phyloP scores from a whole-genome alignment of 2,329 filamentous ascomycete genomes.

The Pestalotiopsis sp. region DNA sequence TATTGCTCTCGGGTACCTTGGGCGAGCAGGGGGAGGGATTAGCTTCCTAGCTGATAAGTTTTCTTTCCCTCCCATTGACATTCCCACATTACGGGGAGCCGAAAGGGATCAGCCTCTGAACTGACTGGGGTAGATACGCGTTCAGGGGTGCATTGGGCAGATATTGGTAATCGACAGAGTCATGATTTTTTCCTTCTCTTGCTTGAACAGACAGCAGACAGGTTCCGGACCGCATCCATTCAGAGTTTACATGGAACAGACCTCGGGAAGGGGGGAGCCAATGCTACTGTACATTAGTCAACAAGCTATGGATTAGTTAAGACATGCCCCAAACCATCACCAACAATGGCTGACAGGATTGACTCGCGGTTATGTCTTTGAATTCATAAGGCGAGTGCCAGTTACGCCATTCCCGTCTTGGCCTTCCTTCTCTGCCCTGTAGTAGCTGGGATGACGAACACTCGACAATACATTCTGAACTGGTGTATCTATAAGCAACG shows the following conservation, averaged over 20 bases:
- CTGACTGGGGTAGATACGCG: background rate
- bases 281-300: background rate
- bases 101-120: background rate
- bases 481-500: too few species aligned
- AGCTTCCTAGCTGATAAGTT: background rate
- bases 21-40: background rate
- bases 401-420: constrained; percentile 5
- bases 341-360: background rate
- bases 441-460: background rate
- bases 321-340: background rate
- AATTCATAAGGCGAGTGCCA: background rate
- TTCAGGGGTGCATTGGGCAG: background rate
- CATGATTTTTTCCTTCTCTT: background rate
- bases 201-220: background rate
- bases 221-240: background rate
- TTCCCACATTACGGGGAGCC: background rate
- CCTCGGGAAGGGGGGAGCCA: background rate
- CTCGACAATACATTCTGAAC: too few species aligned
- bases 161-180: background rate
- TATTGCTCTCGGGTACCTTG: background rate
- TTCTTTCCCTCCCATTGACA: background rate
- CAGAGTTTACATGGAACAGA: background rate
- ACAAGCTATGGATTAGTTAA: background rate
- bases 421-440: background rate
- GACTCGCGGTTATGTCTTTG: background rate